Conservation (phyloP, 768 basidiomycete species). For the Suillus paluster region DNA sequence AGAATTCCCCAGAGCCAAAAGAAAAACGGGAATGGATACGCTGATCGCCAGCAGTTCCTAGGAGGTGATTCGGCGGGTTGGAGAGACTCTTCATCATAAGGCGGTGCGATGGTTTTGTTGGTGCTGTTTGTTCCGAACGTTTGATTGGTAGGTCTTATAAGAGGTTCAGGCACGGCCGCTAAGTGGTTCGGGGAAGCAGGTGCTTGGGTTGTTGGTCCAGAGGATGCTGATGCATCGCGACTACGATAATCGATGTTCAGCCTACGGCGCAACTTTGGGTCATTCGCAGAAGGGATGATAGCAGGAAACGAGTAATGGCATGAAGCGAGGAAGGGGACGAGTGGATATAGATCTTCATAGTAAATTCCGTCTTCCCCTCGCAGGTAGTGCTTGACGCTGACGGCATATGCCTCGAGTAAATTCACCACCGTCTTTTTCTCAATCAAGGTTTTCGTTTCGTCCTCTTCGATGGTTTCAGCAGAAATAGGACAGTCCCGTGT, state of each 20-base stretch:
- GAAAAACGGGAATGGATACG: neutral
- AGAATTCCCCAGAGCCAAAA: neutral
- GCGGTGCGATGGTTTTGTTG: neutral
- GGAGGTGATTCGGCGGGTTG: neutral
- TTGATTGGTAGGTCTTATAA: neutral
- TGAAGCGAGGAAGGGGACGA: slow-evolving; percentile 73
- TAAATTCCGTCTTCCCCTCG: slow-evolving; percentile 51
- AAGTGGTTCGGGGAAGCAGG: neutral
- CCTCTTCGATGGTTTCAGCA: slow-evolving; percentile 26
- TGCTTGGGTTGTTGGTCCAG: neutral
- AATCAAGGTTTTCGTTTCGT: slow-evolving; percentile 52
- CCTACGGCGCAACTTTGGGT: too few species aligned
- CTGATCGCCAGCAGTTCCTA: neutral
- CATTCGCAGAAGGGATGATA: slow-evolving; percentile 41
- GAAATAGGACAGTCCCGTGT: slow-evolving; percentile 12
- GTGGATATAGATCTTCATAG: slow-evolving; percentile 59
- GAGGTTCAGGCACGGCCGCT: neutral
- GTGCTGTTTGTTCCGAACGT: neutral
- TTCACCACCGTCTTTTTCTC: slow-evolving; percentile 76
- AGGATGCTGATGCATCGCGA: too few species aligned
- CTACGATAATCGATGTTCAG: too few species aligned
- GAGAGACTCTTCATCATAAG: slow-evolving; percentile 1
- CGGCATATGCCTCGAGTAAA: slow-evolving; percentile 64
- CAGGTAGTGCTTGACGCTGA: slow-evolving; percentile 72
- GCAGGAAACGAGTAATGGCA: slow-evolving; percentile 54